These are phyloP conservation scores for Arachnomyces sp. DNA, from an alignment of 2,329 filamentous ascomycete genomes.

Conservation along the genomic window DNA sequence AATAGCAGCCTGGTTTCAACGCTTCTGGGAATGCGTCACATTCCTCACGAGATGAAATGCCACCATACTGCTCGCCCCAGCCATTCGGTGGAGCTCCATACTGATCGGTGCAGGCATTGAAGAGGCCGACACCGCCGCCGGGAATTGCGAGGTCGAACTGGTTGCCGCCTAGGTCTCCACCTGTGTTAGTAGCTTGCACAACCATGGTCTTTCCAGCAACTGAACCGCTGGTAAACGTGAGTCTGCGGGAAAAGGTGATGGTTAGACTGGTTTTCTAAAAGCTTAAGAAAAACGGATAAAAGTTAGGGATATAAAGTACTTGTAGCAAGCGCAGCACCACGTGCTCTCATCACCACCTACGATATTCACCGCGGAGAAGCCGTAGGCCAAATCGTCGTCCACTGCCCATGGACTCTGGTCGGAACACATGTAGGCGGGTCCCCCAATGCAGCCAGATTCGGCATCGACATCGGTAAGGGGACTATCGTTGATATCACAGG, in stretches of 20 bases:
- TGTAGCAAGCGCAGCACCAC: conserved; percentile 58
- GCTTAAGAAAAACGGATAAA: too few relatives aligned
- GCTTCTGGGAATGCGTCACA: conserved; percentile 48
- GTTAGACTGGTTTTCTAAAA: too few relatives aligned
- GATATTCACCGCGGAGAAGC: conserved; percentile 56
- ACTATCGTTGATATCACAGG: conserved; percentile 50
- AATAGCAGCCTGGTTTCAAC: conserved; percentile 53
- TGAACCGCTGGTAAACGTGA: conserved; percentile 51
- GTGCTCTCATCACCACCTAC: conserved; percentile 51
- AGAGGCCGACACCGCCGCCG: conserved; percentile 51
- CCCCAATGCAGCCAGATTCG: conserved; percentile 47
- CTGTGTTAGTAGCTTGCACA: conserved; percentile 60
- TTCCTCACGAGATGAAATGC: conserved; percentile 43
- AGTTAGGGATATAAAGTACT: too few relatives aligned
- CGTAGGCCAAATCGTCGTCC: conserved; percentile 52
- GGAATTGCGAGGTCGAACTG: conserved; percentile 54
- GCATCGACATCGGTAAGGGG: conserved; percentile 45
- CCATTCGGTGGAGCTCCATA: conserved; percentile 42
- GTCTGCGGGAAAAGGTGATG: too few relatives aligned
- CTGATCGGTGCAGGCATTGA: conserved; percentile 46
- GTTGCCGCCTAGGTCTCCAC: conserved; percentile 48
- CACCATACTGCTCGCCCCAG: conserved; percentile 55
- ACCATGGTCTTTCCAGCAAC: conserved; percentile 56
- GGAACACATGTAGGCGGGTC: conserved; percentile 54
- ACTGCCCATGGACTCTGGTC: conserved; percentile 57